Evolutionary conservation across 2,329 filamentous ascomycete species (phyloP).

Genomic region (Calonectria pteridis): DNA sequence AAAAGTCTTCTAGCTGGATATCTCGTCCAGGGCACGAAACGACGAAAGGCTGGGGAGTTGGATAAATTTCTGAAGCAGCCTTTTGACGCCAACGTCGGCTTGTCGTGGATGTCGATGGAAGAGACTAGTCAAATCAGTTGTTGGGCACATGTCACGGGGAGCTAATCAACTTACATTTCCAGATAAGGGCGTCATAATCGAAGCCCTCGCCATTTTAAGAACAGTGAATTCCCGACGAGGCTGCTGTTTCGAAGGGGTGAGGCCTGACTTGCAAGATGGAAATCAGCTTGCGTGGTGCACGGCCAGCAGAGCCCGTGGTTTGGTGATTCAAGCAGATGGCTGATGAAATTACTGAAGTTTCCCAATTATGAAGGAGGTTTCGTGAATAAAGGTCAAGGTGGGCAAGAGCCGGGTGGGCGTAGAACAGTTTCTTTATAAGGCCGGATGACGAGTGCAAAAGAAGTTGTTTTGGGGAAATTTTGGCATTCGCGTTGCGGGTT

Average conservation of each 20-base stretch:
- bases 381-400: not conserved
- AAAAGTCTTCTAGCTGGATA: constrained; percentile 33
- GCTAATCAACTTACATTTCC: constrained; percentile 12
- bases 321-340: not conserved
- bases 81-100: not conserved
- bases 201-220: not conserved
- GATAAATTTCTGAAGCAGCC: constrained; percentile 1
- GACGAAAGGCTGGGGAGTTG: constrained; percentile 16
- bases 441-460: not conserved
- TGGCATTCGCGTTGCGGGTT: not conserved
- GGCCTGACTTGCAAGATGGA: not conserved
- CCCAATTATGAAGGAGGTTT: not conserved
- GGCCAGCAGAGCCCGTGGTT: not conserved
- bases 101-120: not conserved
- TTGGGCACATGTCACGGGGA: not conserved
- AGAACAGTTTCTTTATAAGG: not conserved
- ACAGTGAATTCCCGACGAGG: not conserved
- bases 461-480: constrained; percentile 2
- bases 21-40: constrained; percentile 11
- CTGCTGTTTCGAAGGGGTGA: not conserved
- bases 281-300: not conserved
- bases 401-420: not conserved
- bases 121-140: constrained; percentile 18
- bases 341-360: not conserved
- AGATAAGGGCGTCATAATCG: constrained; percentile 10